Percentiles rank a stretch among this genome's conserved stretches.
Evolutionary conservation across 768 basidiomycete species (phyloP).

Genomic region (Serendipita vermifera): DNA sequence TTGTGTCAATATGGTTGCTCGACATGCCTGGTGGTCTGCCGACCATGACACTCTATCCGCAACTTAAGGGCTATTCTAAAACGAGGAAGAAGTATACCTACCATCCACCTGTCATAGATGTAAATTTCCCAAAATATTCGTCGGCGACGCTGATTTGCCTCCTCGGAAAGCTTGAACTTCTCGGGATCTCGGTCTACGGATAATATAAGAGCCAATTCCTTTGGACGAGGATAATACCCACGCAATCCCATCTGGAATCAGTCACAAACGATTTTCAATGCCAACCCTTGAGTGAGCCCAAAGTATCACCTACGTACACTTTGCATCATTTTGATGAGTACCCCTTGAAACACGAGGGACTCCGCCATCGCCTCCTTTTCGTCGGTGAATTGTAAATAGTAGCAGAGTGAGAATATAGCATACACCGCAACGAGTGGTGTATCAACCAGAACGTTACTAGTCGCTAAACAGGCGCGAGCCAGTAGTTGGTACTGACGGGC

Average conservation of each 20-base stretch:
- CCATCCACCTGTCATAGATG: neutral
- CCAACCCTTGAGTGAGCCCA: neutral
- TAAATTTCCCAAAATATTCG: neutral
- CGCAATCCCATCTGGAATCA: neutral
- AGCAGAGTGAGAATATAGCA: conserved; percentile 2
- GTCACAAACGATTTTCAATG: no score
- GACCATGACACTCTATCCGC: neutral
- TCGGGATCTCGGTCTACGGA: neutral
- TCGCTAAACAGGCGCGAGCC: neutral
- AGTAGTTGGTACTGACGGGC: neutral
- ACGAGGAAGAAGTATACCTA: neutral
- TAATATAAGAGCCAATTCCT: neutral
- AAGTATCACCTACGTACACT: neutral
- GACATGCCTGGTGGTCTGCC: neutral
- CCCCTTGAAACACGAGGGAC: neutral
- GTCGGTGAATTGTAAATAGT: neutral
- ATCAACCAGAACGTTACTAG: neutral
- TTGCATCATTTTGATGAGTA: neutral
- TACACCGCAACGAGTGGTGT: neutral
- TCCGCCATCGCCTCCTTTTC: neutral
- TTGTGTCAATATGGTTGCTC: neutral
- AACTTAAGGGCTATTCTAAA: neutral
- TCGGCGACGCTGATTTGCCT: neutral
- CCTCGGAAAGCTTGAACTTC: neutral
- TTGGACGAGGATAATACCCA: neutral